Evolutionary conservation across 2,329 filamentous ascomycete species (phyloP), one percentile per base, ranked within the genome.

Genomic region (Fusarium pininemorale): DNA sequence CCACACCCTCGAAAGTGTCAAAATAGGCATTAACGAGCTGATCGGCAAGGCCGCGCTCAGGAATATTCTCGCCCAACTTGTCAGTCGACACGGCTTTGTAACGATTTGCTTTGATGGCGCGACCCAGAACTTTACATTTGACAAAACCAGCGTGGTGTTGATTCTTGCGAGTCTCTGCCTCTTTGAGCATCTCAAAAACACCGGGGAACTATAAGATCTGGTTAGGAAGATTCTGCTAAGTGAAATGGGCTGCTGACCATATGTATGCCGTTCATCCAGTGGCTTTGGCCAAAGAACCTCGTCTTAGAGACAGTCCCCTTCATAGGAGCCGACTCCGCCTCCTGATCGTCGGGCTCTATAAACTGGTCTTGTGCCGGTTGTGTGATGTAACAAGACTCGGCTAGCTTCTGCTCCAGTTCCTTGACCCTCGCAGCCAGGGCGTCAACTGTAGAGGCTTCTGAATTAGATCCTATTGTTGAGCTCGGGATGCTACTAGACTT

Each of bases 1-100:
- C 85, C 22, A 88, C 85, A 3, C 87, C 86, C 74, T 91, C 89
- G 47, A 89, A 85, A 1, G 87, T 87, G 54, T 87, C 82, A 24
- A 92, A 80, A 80, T 91, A 91, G 37, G 82, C 79, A 14, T 86
- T 82, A 22, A 90, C 81, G 4, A 91, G 83, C 58, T 84, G 79
- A 66, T 90, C 88, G 0, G 87, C 85, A 2, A 89, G 68, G 0
- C 79, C 78, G 16, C 81, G 79, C 1, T 79, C 45, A 0, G 85
- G 84, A 13, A 86, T 81, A 8, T 81, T 79, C 42, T 80, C 77
- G 20, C 86, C 85, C 6, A 85, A 77, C 20, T 83, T 80, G 28
- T 79, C 58, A 6, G 82, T 80, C 7, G 79, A 79, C 32, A 86
- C 63, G 20, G 80, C 77, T 15, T 82, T 81, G 3, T 77, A 69